Evolutionary conservation across 352 stramenopile genomes (phyloP).

Genomic region (Phytophthora palmivora): DNA sequence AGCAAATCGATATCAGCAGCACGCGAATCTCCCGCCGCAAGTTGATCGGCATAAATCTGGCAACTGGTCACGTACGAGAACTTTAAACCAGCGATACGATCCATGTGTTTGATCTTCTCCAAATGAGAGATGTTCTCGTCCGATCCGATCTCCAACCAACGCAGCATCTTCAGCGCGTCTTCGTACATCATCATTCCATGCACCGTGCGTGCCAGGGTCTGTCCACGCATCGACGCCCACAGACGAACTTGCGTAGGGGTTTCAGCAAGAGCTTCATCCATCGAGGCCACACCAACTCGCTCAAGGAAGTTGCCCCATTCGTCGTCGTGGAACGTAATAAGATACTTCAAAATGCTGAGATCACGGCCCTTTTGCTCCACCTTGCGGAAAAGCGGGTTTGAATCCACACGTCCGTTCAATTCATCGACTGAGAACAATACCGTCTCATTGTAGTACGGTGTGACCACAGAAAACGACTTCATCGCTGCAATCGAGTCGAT

Average conservation of each 20-base stretch:
- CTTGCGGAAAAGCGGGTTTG: conserved; percentile 88
- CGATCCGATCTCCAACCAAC: conserved; percentile 89
- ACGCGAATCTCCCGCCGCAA: conserved; percentile 69
- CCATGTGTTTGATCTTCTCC: conserved; percentile 92
- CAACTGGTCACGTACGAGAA: conserved; percentile 92
- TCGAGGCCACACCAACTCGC: conserved; percentile 73
- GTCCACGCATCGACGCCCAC: conserved; percentile 88
- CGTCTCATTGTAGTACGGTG: conserved; percentile 91
- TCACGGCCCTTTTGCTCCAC: conserved; percentile 86
- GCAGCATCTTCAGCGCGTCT: conserved; percentile 90
- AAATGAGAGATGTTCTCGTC: conserved; percentile 85
- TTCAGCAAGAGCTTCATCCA: conserved; percentile 83
- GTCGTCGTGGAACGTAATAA: conserved; percentile 89
- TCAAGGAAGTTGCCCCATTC: conserved; percentile 92
- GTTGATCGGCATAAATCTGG: conserved; percentile 89
- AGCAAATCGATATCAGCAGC: conserved; percentile 97
- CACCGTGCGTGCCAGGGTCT: conserved; percentile 87
- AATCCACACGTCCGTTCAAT: conserved; percentile 80
- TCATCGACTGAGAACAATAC: conserved; percentile 88
- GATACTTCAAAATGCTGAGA: conserved; percentile 90
- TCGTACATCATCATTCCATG: conserved; percentile 93
- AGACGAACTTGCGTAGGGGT: conserved; percentile 85
- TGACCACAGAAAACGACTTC: conserved; percentile 90
- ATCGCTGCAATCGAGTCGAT: conserved; percentile 87
- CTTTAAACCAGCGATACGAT: conserved; percentile 86